A percentile compares a stretch with the other conserved stretches of the same genome.
Evolutionary conservation across 2,329 filamentous ascomycete species (phyloP).

Genomic region (Fusarium tricinctum): DNA sequence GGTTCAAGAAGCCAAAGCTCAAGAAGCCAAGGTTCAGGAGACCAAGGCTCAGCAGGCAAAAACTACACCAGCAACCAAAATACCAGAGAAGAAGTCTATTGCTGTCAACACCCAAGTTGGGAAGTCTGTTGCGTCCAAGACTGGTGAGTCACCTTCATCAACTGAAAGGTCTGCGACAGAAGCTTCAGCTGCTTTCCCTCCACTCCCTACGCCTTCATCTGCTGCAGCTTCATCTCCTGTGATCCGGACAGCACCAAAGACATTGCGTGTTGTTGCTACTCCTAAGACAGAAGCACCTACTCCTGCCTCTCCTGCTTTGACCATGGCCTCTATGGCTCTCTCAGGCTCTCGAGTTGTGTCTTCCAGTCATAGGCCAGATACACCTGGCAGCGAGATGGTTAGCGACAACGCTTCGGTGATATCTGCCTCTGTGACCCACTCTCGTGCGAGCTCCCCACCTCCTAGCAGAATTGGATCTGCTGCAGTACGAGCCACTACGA

Average conservation of each 20-base stretch:
- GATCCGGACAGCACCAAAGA: slow-evolving; percentile 70
- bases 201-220: slow-evolving; percentile 62
- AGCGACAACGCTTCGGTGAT: slow-evolving; percentile 84
- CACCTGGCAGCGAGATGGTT: slow-evolving; percentile 78
- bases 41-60: slow-evolving; percentile 33
- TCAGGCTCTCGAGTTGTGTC: slow-evolving; percentile 52
- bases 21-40: slow-evolving; percentile 30
- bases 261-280: slow-evolving; percentile 77
- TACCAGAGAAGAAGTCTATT: slow-evolving; percentile 52
- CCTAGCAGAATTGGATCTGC: slow-evolving; percentile 75
- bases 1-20: slow-evolving; percentile 36
- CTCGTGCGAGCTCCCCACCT: slow-evolving; percentile 80
- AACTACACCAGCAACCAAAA: slow-evolving; percentile 19
- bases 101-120: slow-evolving; percentile 65
- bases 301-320: slow-evolving; percentile 51
- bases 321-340: slow-evolving; percentile 51
- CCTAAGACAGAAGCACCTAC: slow-evolving; percentile 72
- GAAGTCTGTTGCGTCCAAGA: slow-evolving; percentile 54
- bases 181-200: slow-evolving; percentile 63
- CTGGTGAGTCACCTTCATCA: slow-evolving; percentile 47
- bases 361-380: slow-evolving; percentile 71
- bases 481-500: slow-evolving; percentile 77
- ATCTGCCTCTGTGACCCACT: slow-evolving; percentile 76
- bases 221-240: slow-evolving; percentile 64
- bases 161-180: slow-evolving; percentile 53